Percentiles rank a stretch among this genome's conserved stretches.
phyloP scores from a whole-genome alignment of 306 rosid species.

The Abrus precatorius region DNA sequence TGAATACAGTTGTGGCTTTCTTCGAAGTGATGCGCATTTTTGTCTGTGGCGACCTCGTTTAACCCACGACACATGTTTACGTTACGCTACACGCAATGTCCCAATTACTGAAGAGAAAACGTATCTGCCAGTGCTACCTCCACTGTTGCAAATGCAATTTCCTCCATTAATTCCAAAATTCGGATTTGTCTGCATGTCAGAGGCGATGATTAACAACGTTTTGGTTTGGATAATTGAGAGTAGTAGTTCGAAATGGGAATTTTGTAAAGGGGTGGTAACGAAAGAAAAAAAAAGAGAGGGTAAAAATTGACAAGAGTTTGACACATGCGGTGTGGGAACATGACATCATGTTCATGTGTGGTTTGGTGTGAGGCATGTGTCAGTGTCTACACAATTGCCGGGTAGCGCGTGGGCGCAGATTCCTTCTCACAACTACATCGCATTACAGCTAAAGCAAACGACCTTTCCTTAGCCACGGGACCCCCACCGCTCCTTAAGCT shows the following conservation, averaged over 20 bases:
- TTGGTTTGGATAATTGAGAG: not conserved
- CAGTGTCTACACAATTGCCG: not conserved
- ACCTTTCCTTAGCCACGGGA: not conserved
- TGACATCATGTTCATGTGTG: not conserved
- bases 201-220: not conserved
- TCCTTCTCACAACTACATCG: not conserved
- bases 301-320: not conserved
- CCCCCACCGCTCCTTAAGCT: no score
- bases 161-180: not conserved
- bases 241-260: not conserved
- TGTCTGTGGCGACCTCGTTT: slow-evolving; percentile 37
- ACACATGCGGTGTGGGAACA: slow-evolving; percentile 18
- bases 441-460: not conserved
- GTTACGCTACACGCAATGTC: slow-evolving; percentile 41
- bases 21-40: slow-evolving; percentile 25
- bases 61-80: slow-evolving; percentile 9
- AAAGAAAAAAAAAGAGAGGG: not conserved
- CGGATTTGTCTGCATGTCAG: not conserved
- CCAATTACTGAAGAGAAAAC: slow-evolving; percentile 26
- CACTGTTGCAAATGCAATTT: not conserved
- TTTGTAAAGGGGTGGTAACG: not conserved
- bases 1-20: slow-evolving; percentile 37
- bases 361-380: not conserved
- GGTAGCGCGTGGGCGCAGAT: not conserved
- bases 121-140: slow-evolving; percentile 4